These are phyloP conservation scores for Ustilago curta DNA, from an alignment of 1,284 basidiomycete species.

Conservation along the genomic window DNA sequence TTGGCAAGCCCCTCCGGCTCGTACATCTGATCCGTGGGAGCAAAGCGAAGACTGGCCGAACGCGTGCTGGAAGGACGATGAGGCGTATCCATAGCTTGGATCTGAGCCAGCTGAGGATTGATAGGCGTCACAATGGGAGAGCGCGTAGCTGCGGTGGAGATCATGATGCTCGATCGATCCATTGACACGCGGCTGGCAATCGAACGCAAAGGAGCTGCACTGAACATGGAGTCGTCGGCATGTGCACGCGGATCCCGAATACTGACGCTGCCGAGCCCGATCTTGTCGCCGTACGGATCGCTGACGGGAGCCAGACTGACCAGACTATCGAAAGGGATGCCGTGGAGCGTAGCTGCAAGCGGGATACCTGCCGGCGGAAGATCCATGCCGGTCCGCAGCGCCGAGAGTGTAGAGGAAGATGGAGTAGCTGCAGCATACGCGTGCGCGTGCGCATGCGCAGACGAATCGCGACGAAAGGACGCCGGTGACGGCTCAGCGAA, in stretches of 20 bases:
- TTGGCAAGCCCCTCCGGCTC: conserved; percentile 31
- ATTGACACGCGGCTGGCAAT: conserved; percentile 41
- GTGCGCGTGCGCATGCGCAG: not conserved
- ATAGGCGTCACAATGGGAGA: conserved; percentile 33
- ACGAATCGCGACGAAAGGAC: conserved; percentile 8
- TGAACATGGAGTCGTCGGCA: conserved; percentile 34
- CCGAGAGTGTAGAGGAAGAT: conserved; percentile 11
- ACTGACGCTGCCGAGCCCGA: conserved; percentile 57
- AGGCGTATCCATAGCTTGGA: conserved; percentile 36
- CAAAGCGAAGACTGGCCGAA: conserved; percentile 54
- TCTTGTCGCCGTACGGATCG: conserved; percentile 74
- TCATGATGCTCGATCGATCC: conserved; percentile 47
- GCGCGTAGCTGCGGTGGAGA: conserved; percentile 18
- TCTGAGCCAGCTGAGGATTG: conserved; percentile 30
- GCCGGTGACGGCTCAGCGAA: conserved; percentile 34
- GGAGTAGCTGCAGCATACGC: conserved; percentile 7
- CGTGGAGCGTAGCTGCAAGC: conserved; percentile 71
- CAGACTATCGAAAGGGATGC: conserved; percentile 83
- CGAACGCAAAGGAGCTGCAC: conserved; percentile 31
- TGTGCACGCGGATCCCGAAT: conserved; percentile 45
- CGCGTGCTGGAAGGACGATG: conserved; percentile 44
- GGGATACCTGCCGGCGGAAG: conserved; percentile 29
- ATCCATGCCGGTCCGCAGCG: conserved; percentile 37
- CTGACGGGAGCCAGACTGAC: conserved; percentile 82
- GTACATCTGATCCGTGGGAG: conserved; percentile 38